Percentiles rank a stretch among this genome's conserved stretches.
phyloP scores from a whole-genome alignment of 805 yeast species.

The Ogataea dorogensis region DNA sequence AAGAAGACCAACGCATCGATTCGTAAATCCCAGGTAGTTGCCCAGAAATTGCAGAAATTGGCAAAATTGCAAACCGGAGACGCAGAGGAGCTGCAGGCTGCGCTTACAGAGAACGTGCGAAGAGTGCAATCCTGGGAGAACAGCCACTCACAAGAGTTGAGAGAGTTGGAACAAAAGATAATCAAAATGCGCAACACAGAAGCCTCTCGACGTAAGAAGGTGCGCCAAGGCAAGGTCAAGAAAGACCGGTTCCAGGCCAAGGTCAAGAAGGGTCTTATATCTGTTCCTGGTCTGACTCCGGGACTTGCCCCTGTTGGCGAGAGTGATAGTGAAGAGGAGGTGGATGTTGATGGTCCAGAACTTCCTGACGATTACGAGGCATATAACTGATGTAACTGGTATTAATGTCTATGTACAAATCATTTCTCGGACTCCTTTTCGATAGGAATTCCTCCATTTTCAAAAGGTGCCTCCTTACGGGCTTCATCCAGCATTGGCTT shows the following conservation, averaged over 20 bases:
- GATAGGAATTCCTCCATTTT: conserved; percentile 53
- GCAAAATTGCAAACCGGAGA: conserved; percentile 26
- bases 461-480: conserved; percentile 85
- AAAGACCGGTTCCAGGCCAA: conserved; percentile 39
- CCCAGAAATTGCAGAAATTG: conserved; percentile 22
- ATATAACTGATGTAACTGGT: conserved; percentile 18
- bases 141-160: conserved; percentile 38
- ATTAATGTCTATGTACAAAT: conserved; percentile 10
- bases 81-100: conserved; percentile 36
- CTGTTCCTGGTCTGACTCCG: conserved; percentile 71
- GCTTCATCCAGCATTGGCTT: conserved; percentile 85
- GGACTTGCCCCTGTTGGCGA: conserved; percentile 82
- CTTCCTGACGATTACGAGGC: conserved; percentile 33
- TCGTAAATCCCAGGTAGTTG: conserved; percentile 19
- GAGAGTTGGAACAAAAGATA: conserved; percentile 42
- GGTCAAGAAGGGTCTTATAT: conserved; percentile 42
- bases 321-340: conserved; percentile 46
- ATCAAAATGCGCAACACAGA: conserved; percentile 44
- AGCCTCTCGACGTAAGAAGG: conserved; percentile 36
- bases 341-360: conserved; percentile 21
- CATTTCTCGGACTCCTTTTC: conserved; percentile 12
- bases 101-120: conserved; percentile 40
- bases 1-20: conserved; percentile 15
- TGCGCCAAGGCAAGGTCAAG: conserved; percentile 32
- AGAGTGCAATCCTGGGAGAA: conserved; percentile 42